Evolutionary conservation across 2,329 filamentous ascomycete species (phyloP).

Genomic region (Paecilomyces dactylethromorphus): DNA sequence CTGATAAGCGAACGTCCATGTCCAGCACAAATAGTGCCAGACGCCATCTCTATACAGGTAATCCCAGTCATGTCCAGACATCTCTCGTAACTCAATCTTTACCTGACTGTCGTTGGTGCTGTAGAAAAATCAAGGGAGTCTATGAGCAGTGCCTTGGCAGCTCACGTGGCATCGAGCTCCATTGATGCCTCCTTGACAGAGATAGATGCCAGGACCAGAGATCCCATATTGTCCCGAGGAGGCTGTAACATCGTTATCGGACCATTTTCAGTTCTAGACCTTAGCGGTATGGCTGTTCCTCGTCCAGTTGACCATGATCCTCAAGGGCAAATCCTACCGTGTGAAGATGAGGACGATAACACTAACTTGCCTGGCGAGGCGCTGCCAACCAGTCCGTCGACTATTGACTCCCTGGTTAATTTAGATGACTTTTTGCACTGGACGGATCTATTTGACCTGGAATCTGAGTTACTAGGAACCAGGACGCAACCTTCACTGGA

Average conservation of each 20-base stretch:
- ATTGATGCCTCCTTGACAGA: constrained; percentile 26
- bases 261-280: constrained; percentile 23
- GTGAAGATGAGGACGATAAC: neutral
- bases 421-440: constrained; percentile 26
- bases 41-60: constrained; percentile 26
- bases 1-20: constrained; percentile 7
- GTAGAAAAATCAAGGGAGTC: constrained; percentile 21
- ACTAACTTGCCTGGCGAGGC: neutral
- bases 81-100: neutral
- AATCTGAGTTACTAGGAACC: constrained; percentile 14
- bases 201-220: constrained; percentile 21
- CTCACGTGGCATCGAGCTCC: constrained; percentile 20
- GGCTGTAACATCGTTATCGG: constrained; percentile 19
- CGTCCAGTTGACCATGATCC: neutral
- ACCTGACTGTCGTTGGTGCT: neutral
- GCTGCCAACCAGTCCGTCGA: constrained; percentile 4
- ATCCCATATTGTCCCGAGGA: constrained; percentile 8
- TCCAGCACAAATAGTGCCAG: constrained; percentile 14
- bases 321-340: neutral
- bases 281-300: constrained; percentile 7
- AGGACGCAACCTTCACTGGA: constrained; percentile 7
- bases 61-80: neutral
- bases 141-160: constrained; percentile 23
- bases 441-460: constrained; percentile 25
- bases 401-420: constrained; percentile 14